Evolutionary conservation across 441 rosid species (phyloP).

Genomic region (Mallotus repandus): DNA sequence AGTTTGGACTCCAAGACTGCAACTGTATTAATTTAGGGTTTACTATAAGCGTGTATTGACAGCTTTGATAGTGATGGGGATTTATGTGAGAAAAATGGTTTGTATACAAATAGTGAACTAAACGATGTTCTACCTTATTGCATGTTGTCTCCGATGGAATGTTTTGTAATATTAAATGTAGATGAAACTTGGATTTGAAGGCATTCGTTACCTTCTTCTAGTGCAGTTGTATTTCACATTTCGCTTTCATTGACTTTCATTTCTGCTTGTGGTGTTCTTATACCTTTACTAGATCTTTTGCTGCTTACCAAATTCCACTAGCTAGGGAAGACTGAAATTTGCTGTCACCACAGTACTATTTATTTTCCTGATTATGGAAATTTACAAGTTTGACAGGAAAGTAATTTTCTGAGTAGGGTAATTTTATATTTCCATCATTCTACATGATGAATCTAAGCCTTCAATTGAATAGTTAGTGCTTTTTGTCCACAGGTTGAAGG

Average conservation of each 20-base stretch:
- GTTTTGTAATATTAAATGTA: slow-evolving; percentile 21
- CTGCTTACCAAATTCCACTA: background rate
- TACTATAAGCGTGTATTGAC: slow-evolving; percentile 32
- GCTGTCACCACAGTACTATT: no score
- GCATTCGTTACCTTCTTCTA: slow-evolving; percentile 21
- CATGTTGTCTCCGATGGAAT: slow-evolving; percentile 18
- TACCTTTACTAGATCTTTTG: background rate
- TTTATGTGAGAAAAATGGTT: slow-evolving; percentile 21
- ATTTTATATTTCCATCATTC: background rate
- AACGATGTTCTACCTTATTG: slow-evolving; percentile 9
- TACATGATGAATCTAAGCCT: background rate
- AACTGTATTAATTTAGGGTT: slow-evolving; percentile 22
- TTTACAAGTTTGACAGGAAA: background rate
- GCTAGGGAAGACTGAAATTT: background rate
- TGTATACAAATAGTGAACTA: slow-evolving; percentile 14
- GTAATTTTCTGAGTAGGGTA: background rate
- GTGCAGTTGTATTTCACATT: background rate
- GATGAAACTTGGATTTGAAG: slow-evolving; percentile 22
- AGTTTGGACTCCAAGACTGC: slow-evolving; percentile 26
- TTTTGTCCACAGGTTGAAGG: background rate
- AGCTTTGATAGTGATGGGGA: slow-evolving; percentile 36
- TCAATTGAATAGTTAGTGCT: background rate
- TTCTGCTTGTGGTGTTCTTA: background rate
- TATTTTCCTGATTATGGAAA: no score
- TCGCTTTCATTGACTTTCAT: background rate